Base-by-base conservation (phyloP, 1,139 yeast species). In the Kazachstania sp. region DNA sequence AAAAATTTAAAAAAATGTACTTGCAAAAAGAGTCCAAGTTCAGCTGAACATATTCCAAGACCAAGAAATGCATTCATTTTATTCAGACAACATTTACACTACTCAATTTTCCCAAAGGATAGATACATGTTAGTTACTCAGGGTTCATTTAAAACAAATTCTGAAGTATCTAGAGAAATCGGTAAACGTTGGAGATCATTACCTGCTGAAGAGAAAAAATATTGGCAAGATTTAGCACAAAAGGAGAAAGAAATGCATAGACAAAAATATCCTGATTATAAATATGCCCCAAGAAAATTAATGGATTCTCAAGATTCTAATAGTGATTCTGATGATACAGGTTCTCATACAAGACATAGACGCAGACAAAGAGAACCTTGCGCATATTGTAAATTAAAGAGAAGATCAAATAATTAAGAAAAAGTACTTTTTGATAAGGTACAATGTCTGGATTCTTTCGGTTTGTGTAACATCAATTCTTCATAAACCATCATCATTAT, bases 101-200 rank as follows among this genome's bases (percentile, higher is more conserved):
- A 81, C 57, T 71, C 54, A 39, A 77, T 49, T 81, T 83, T 42
- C 72, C 79, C 52, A 51, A 67, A 54, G 57, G 65, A 46, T 55
- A 50, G 54, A 39, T 46, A 51, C 23, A 36, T 49, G 40, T 39
- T 53, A 18, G 39, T 42, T 13, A 36, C 52, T 4, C 58, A 55
- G 31, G 60, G 60, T 37, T 60, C 65, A 9, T 62, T 85, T 50
- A 79, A 86, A 64, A 81, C 94, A 18, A 86, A 86, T 59, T 92
- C 94, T 1, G 94, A 85, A 63, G 92, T 86, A 38, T 80, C 86
- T 1, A 74, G 83, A 54, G 84, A 81, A 59, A 71, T 81, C 50
- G 90, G 95, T 37, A 79, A 83, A 64, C 79, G 92, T 61, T 86
- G 95, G 95, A 75, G 94, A 63, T 77, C 79, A 35, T 70, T 86